A percentile compares a stretch with the other conserved stretches of the same genome.
phyloP scores from a whole-genome alignment of 2,329 filamentous ascomycete genomes.

The Daldinia sp. region DNA sequence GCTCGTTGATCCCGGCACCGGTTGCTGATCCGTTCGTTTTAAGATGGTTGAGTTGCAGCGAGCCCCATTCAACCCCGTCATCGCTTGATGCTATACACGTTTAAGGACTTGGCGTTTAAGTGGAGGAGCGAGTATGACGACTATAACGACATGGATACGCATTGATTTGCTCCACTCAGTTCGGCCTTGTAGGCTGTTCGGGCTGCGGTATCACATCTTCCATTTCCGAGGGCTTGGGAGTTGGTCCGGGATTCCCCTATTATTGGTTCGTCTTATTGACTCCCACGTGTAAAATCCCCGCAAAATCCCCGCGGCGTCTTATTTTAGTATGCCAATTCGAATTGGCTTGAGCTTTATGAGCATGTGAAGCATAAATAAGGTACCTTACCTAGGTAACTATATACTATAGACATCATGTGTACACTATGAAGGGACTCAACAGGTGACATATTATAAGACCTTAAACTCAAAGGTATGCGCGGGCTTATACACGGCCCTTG shows the following conservation, averaged over 20 bases:
- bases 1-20: conserved; percentile 13
- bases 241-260: not conserved
- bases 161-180: conserved; percentile 9
- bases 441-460: too few species aligned
- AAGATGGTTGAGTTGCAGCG: conserved; percentile 8
- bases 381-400: not conserved
- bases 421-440: too few species aligned
- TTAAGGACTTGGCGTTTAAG: conserved; percentile 29
- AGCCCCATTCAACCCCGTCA: conserved; percentile 5
- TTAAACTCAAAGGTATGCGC: too few species aligned
- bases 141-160: conserved; percentile 17
- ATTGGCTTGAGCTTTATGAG: not conserved
- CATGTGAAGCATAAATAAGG: not conserved
- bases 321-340: not conserved
- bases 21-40: conserved; percentile 21
- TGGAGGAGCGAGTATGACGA: conserved; percentile 7
- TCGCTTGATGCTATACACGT: conserved; percentile 21
- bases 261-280: not conserved
- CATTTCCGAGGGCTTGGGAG: conserved; percentile 11
- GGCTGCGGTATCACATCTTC: conserved; percentile 24
- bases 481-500: too few species aligned
- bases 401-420: too few species aligned
- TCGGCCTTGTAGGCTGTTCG: conserved; percentile 14
- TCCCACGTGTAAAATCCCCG: not conserved
- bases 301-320: not conserved